A percentile compares a stretch with the other conserved stretches of the same genome.
phyloP scores from a whole-genome alignment of 768 basidiomycete species.

The Rhodocollybia butyracea region DNA sequence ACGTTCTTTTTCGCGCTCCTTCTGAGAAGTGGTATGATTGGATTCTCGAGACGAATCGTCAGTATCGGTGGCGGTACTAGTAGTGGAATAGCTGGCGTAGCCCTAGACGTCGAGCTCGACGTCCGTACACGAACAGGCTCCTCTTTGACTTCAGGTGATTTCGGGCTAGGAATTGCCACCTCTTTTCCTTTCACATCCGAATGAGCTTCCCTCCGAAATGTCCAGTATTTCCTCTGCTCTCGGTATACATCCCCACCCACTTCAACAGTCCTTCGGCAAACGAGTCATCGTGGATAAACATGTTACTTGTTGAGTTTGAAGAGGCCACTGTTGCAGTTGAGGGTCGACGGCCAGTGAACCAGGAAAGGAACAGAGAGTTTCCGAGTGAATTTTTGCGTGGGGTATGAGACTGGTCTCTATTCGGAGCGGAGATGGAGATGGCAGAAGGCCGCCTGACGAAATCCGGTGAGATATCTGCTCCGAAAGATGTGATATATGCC shows the following conservation, averaged over 20 bases:
- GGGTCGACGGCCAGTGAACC: constrained; percentile 29
- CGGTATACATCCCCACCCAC: constrained; percentile 47
- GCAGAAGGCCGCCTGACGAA: constrained; percentile 12
- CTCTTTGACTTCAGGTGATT: not conserved
- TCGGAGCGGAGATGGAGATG: constrained; percentile 8
- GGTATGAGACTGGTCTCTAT: constrained; percentile 6
- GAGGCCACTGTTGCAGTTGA: constrained; percentile 35
- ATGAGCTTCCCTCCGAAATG: constrained; percentile 51
- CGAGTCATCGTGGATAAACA: constrained; percentile 31
- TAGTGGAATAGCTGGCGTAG: not conserved
- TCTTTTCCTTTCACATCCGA: constrained; percentile 20
- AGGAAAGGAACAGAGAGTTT: not conserved
- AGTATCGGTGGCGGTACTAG: not conserved
- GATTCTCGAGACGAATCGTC: not conserved
- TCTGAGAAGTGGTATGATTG: constrained; percentile 12
- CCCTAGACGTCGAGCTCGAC: not conserved
- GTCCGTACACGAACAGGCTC: constrained; percentile 23
- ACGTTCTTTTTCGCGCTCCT: constrained; percentile 5
- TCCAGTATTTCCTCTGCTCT: constrained; percentile 49
- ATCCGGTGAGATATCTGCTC: constrained; percentile 15
- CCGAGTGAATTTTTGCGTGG: constrained; percentile 2
- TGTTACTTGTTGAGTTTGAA: not conserved
- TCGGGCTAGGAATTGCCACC: not conserved
- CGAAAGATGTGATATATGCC: constrained; percentile 6
- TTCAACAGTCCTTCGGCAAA: constrained; percentile 35